These are phyloP conservation scores for Mortierella sp. DNA, from an alignment of 371 early-diverging fungal species.

Conservation along the genomic window DNA sequence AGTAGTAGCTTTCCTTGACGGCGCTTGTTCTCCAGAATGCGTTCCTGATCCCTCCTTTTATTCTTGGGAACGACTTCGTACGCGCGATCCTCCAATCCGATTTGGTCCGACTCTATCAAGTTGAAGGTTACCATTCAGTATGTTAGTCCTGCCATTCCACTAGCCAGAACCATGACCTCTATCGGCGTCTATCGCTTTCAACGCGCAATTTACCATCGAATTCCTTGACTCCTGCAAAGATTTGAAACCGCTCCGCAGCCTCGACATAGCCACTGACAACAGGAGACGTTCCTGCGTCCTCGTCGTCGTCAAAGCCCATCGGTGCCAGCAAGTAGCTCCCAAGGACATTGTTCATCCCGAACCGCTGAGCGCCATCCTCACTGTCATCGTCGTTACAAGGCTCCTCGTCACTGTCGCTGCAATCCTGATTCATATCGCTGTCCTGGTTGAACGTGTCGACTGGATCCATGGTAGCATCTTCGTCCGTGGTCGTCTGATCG, in stretches of 20 bases:
- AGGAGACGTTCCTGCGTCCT: slow-evolving; percentile 7
- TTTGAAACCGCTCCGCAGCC: slow-evolving; percentile 49
- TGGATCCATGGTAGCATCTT: neutral
- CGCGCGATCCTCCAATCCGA: slow-evolving; percentile 36
- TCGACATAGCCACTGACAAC: slow-evolving; percentile 31
- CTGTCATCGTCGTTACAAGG: slow-evolving; percentile 3
- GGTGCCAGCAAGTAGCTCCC: slow-evolving; percentile 51
- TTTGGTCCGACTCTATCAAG: slow-evolving; percentile 55
- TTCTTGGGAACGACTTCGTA: slow-evolving; percentile 49
- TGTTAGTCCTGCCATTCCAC: neutral
- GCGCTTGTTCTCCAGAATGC: slow-evolving; percentile 61
- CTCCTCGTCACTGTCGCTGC: neutral
- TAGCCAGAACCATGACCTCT: neutral
- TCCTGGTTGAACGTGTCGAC: slow-evolving; percentile 17
- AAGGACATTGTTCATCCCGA: slow-evolving; percentile 19
- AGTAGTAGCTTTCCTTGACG: slow-evolving; percentile 79
- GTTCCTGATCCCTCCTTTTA: slow-evolving; percentile 48
- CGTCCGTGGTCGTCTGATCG: slow-evolving; percentile 19
- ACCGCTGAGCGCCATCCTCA: neutral
- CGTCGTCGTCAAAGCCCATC: slow-evolving; percentile 57
- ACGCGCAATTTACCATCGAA: slow-evolving; percentile 43
- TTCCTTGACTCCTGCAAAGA: slow-evolving; percentile 52
- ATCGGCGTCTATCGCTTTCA: neutral
- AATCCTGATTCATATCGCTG: slow-evolving; percentile 4
- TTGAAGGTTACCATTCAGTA: too few relatives aligned